Evolutionary conservation across 2,329 filamentous ascomycete species (phyloP), one percentile per base, ranked within the genome.

Genomic region (Aspergillus eucalypticola): DNA sequence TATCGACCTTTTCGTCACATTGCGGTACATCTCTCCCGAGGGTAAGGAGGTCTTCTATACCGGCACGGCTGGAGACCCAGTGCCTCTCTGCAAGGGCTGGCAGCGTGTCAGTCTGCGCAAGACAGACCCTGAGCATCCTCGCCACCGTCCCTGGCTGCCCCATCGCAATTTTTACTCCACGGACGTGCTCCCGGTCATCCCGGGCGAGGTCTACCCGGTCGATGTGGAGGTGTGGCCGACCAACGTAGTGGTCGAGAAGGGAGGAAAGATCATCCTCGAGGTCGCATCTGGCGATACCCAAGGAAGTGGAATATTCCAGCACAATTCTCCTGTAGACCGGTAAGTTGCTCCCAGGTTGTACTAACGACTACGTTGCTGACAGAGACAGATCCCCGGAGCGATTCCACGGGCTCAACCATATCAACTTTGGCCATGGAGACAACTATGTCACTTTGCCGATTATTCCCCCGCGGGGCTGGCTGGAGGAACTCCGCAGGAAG

Each of bases 21-120:
- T 87, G 10, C 79, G 83, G 32, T 64, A 85, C 79, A 71, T 84
- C 71, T 71, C 77, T 27, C 75, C 82, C 0, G 68, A 71, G 3
- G 82, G 82, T 6, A 82, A 81, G 15, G 83, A 85, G 60, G 76
- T 85, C 7, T 79, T 77, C 69, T 85, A 85, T 67, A 85, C 83
- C 4, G 83, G 83, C 44, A 84, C 83, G 15, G 82, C 81, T 0
- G 83, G 83, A 27, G 83, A 85, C 61, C 81, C 82, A 0, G 78
- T 84, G 0, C 83, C 83, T 1, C 71, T 85, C 7, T 76, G 77
- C 53, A 85, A 85, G 69, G 83, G 83, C 49, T 85, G 82, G 83
- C 75, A 83, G 25, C 80, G 83, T 13, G 78, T 80, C n/a, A 81
- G 78, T 39, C 71, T 84, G 56, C 80, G 83, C 58, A 82, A 82